Base-by-base conservation (phyloP, 352 stramenopile species). In the Globisporangium okanoganense region DNA sequence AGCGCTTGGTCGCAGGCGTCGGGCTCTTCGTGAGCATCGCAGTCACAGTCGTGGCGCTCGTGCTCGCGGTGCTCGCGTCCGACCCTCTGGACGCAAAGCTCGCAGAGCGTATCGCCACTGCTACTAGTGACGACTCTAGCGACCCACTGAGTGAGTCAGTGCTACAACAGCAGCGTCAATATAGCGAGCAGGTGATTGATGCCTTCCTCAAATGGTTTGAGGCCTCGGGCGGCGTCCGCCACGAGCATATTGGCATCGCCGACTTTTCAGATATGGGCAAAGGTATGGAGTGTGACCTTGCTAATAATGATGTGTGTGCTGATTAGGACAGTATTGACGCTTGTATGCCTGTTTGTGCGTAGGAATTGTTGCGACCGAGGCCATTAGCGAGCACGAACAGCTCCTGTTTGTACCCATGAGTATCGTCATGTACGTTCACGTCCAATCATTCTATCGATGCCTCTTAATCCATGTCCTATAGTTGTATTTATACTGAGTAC, bases 181-280 rank as follows among this genome's bases (percentile, higher is more conserved):
- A 54, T n/a, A 31, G 25, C 22, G 31, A 0, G 18, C 13, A 48
- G n/a, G 43, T 40, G 36, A 61, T 65, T 18, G 56, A 51, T 12
- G 6, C 36, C 8, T 88, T 88, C 48, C 14, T 84, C 38, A 12
- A 67, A 6, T 88, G 79, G 76, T 86, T 88, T 43, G 64, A 59
- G 5, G 49, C 41, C 12, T 58, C 60, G 0, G 79, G 70, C 43
- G 72, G 76, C 16, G 38, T 66, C 13, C 41, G 43, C 16, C 68
- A 59, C 43, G 31, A 40, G 40, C 69, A 60, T 33, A 57, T 81
- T 22, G 51, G 53, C 36, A 64, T 84, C 38, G 22, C 67, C 2
- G 52, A 38, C 7, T 82, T 84, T 20, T 49, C 65, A 24, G 27
- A 18, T 33, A 84, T 84, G 75, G 75, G 68, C 12, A 72, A 63